Evolutionary conservation across 345 rosid genomes (phyloP).

Genomic region (Heritiera fomes): DNA sequence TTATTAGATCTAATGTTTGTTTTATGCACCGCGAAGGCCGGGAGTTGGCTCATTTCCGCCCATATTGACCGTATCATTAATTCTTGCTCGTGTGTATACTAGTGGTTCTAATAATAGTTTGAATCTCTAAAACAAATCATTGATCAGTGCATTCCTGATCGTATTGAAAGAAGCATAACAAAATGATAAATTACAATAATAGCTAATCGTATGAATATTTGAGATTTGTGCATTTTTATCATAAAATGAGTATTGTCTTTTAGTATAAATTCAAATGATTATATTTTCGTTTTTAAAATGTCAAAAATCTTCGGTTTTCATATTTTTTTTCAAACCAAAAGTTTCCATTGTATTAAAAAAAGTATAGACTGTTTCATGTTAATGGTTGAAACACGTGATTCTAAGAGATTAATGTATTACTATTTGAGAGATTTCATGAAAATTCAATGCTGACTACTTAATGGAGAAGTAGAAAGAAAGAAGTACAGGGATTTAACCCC

Average conservation of each 20-base stretch:
- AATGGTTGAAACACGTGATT: background rate
- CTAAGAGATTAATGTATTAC: background rate
- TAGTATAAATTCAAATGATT: no score
- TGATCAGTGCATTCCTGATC: background rate
- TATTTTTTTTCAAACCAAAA: no score
- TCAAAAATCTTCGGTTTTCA: no score
- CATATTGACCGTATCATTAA: constrained; percentile 28
- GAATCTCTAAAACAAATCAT: background rate
- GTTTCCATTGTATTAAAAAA: no score
- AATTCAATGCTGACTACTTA: background rate
- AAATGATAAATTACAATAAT: background rate
- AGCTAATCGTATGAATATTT: no score
- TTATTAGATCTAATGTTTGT: background rate
- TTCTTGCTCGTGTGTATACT: background rate
- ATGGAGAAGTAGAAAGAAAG: constrained; percentile 9
- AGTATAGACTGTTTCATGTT: background rate
- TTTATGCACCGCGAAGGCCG: constrained; percentile 27
- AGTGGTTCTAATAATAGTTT: no score
- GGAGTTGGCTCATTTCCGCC: constrained; percentile 17
- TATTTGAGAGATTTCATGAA: background rate
- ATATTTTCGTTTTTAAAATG: no score
- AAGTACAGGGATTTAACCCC: constrained; percentile 8
- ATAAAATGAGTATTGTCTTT: background rate
- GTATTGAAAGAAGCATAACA: background rate
- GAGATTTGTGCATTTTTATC: no score